These are phyloP conservation scores for Erythrobasidium yunnanense DNA, from an alignment of 768 basidiomycete genomes.

Conservation along the genomic window DNA sequence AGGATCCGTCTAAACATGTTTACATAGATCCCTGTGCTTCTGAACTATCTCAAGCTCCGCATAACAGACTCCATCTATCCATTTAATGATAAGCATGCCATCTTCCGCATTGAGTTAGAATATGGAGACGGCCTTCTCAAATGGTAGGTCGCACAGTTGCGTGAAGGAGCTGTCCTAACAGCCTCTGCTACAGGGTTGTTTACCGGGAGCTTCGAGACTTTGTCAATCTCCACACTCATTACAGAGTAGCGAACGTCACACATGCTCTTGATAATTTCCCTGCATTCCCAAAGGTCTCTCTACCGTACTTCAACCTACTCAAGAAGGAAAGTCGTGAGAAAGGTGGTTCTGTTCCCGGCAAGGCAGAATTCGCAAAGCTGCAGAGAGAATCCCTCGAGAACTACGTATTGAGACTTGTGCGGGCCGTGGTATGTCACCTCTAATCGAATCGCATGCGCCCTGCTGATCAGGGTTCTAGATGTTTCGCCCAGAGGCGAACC, in stretches of 20 bases:
- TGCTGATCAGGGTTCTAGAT: slow-evolving; percentile 51
- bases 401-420: slow-evolving; percentile 76
- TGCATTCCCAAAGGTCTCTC: slow-evolving; percentile 71
- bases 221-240: slow-evolving; percentile 76
- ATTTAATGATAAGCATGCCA: slow-evolving; percentile 60
- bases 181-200: slow-evolving; percentile 37
- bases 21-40: slow-evolving; percentile 36
- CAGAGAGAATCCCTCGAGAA: slow-evolving; percentile 75
- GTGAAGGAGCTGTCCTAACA: neutral
- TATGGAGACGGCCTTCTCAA: slow-evolving; percentile 85
- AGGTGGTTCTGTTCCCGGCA: slow-evolving; percentile 47
- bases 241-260: slow-evolving; percentile 61
- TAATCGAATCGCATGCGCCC: neutral
- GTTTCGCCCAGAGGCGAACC: slow-evolving; percentile 87
- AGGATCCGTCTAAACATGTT: too few relatives aligned
- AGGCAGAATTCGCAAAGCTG: slow-evolving; percentile 64
- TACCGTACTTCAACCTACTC: slow-evolving; percentile 84
- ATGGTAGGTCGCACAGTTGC: slow-evolving; percentile 69
- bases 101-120: slow-evolving; percentile 71
- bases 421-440: slow-evolving; percentile 59
- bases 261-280: slow-evolving; percentile 65
- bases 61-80: slow-evolving; percentile 79
- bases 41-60: slow-evolving; percentile 59
- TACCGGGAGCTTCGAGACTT: slow-evolving; percentile 81
- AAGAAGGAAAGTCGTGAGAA: slow-evolving; percentile 51